Evolutionary conservation across 768 basidiomycete genomes (phyloP).

Genomic region (Trametes cingulata): DNA sequence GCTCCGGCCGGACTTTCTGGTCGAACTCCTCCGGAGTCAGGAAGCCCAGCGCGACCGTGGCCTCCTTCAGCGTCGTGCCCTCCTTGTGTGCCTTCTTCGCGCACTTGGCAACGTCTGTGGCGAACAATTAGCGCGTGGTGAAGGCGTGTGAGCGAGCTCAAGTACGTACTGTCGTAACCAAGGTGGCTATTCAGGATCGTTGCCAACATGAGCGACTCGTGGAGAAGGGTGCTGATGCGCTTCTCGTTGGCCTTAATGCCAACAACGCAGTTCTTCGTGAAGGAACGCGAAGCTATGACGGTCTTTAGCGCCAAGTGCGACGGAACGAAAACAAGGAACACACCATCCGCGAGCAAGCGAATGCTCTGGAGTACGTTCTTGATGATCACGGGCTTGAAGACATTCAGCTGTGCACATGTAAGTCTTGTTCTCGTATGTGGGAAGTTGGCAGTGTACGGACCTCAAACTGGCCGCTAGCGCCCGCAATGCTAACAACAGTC

Average conservation of each 20-base stretch:
- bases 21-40: slow-evolving; percentile 92
- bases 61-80: slow-evolving; percentile 94
- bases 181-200: slow-evolving; percentile 95
- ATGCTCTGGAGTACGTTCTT: slow-evolving; percentile 98
- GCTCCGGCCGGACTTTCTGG: slow-evolving; percentile 85
- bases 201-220: slow-evolving; percentile 97
- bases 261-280: slow-evolving; percentile 95
- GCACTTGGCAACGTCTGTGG: slow-evolving; percentile 90
- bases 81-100: slow-evolving; percentile 99
- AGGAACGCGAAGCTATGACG: slow-evolving; percentile 74
- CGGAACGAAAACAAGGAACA: slow-evolving; percentile 20
- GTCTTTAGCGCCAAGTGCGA: neutral
- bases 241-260: slow-evolving; percentile 97
- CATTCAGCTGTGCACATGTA: slow-evolving; percentile 71
- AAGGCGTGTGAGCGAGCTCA: neutral
- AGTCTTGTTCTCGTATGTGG: neutral
- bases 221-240: slow-evolving; percentile 82
- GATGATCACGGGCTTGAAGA: slow-evolving; percentile 99
- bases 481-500: slow-evolving; percentile 87
- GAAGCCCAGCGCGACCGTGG: slow-evolving; percentile 85
- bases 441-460: slow-evolving; percentile 40
- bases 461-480: slow-evolving; percentile 97
- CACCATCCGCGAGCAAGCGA: slow-evolving; percentile 89
- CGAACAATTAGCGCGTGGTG: slow-evolving; percentile 19
- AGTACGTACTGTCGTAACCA: slow-evolving; percentile 90